phyloP scores from a whole-genome alignment of 208 protist genomes.

The Trypanosoma rangeli region DNA sequence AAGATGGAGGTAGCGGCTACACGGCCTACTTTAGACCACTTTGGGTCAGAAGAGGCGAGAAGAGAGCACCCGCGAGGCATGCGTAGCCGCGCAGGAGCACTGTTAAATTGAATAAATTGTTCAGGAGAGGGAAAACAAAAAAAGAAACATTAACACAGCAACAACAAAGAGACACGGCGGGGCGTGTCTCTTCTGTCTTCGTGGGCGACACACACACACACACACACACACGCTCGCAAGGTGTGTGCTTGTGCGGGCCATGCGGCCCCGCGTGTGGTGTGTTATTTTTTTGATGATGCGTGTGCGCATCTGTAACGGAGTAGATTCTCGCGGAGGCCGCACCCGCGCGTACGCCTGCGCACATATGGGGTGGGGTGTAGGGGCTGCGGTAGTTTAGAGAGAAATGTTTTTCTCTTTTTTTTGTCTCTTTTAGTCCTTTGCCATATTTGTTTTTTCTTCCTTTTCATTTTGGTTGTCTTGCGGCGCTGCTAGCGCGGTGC shows the following conservation, averaged over 20 bases:
- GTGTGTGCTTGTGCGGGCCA: not conserved
- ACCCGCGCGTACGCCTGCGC: not conserved
- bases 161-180: not conserved
- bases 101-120: not conserved
- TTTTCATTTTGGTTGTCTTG: not conserved
- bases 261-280: not conserved
- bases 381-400: not conserved
- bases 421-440: not conserved
- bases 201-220: not conserved
- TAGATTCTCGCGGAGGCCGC: not conserved
- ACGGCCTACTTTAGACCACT: too few relatives aligned
- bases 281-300: not conserved
- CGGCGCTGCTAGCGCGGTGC: too few relatives aligned
- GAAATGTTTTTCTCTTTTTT: not conserved
- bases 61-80: not conserved
- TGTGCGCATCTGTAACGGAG: not conserved
- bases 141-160: conserved; percentile 6
- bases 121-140: not conserved
- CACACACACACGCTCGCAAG: not conserved
- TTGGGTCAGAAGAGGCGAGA: not conserved
- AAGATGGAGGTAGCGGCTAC: too few relatives aligned
- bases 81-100: not conserved
- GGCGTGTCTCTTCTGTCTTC: not conserved
- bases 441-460: not conserved
- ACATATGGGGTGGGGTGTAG: not conserved